Evolutionary conservation across 345 rosid genomes (phyloP).

Genomic region (Tarenaya hassleriana): DNA sequence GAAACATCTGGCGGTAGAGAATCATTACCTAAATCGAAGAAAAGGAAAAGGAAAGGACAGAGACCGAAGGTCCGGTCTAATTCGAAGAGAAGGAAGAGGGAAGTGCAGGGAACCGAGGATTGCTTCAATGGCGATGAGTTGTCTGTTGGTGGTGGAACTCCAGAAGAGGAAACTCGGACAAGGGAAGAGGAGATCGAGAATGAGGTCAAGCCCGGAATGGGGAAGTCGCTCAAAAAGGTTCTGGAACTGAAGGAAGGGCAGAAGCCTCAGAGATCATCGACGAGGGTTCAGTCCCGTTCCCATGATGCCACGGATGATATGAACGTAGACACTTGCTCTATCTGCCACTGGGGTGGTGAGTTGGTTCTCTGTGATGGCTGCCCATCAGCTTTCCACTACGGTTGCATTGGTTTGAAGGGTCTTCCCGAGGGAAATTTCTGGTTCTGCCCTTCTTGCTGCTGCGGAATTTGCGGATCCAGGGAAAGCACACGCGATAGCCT

Average conservation of each 20-base stretch:
- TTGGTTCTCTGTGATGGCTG: conserved; percentile 52
- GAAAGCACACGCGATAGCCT: conserved; percentile 8
- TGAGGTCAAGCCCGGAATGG: conserved; percentile 41
- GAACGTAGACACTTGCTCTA: conserved; percentile 31
- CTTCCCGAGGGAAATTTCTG: conserved; percentile 55
- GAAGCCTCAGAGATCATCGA: neutral
- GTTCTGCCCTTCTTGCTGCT: conserved; percentile 78
- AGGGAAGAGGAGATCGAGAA: conserved; percentile 32
- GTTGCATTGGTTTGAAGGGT: conserved; percentile 44
- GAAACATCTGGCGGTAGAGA: neutral
- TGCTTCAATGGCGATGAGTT: conserved; percentile 1
- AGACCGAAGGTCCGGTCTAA: too few species aligned
- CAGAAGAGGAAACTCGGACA: conserved; percentile 5
- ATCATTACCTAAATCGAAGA: too few species aligned
- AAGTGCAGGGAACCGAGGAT: neutral
- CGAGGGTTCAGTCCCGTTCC: conserved; percentile 9
- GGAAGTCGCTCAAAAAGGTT: conserved; percentile 10
- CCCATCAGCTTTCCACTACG: conserved; percentile 41
- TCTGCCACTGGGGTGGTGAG: conserved; percentile 47
- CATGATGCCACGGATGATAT: conserved; percentile 1
- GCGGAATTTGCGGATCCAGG: conserved; percentile 40
- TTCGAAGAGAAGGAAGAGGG: too few species aligned
- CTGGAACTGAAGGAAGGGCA: conserved; percentile 12
- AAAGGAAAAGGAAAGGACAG: too few species aligned
- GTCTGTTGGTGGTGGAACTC: neutral